These are phyloP conservation scores for Globisporangium carolinianum DNA, from an alignment of 352 stramenopile genomes.

Conservation along the genomic window DNA sequence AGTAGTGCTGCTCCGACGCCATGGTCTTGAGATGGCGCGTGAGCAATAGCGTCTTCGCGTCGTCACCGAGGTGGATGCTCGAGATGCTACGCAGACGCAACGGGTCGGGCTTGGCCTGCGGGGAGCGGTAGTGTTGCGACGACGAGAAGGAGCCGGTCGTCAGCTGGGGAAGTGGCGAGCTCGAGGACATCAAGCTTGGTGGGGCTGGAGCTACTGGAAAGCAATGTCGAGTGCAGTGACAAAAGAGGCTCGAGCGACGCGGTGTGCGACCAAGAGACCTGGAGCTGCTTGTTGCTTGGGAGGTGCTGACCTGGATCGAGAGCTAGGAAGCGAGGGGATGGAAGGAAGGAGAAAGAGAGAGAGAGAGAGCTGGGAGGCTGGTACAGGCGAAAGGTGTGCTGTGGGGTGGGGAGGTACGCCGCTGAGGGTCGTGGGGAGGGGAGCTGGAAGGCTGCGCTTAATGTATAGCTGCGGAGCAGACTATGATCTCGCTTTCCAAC, in stretches of 20 bases:
- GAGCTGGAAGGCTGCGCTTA: constrained; percentile 6
- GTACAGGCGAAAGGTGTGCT: constrained; percentile 12
- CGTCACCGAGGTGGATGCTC: constrained; percentile 30
- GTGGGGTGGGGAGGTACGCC: constrained; percentile 14
- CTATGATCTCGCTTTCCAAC: constrained; percentile 21
- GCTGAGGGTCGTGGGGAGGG: constrained; percentile 20
- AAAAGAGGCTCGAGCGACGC: background rate
- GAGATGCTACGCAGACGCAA: constrained; percentile 16
- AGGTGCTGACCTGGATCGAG: background rate
- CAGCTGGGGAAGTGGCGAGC: constrained; percentile 18
- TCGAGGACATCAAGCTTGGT: constrained; percentile 35
- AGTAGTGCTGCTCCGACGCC: constrained; percentile 16
- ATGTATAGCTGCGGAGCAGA: constrained; percentile 20
- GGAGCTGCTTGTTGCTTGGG: background rate
- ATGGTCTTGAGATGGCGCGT: constrained; percentile 35
- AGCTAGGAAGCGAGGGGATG: background rate
- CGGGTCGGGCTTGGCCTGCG: constrained; percentile 13
- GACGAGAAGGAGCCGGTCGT: constrained; percentile 31
- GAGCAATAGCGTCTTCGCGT: constrained; percentile 28
- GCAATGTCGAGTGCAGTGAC: constrained; percentile 4
- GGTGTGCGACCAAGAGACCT: background rate
- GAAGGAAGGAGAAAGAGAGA: constrained; percentile 1
- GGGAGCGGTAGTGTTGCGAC: constrained; percentile 26
- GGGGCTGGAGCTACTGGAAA: background rate
- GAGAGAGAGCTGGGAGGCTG: constrained; percentile 7